Evolutionary conservation across 2,329 filamentous ascomycete species (phyloP), one percentile per base, ranked within the genome.

Genomic region (Chaetomiaceae sp.): DNA sequence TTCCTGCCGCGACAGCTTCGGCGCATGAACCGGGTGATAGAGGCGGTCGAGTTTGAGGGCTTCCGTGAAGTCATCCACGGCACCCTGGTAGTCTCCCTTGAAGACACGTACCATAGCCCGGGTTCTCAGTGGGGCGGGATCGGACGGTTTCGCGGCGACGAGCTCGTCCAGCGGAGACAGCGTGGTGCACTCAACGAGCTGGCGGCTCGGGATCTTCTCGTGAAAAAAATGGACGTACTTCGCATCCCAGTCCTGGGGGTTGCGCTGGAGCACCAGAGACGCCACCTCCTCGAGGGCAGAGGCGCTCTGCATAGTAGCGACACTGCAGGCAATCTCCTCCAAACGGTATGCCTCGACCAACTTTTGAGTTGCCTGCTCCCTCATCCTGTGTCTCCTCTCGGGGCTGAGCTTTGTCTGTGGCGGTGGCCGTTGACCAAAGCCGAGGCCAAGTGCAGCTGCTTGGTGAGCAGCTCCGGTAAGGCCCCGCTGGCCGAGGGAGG

Each of bases 221-320:
- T 92, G 87, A 67, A 95, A 95, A 70, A 92, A 93, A 65, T 93
- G 86, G n/a, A 93, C 89, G 64, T 93, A 93, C 66, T 85, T 86
- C 23, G 87, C 89, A 62, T 93, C 86, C 38, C 75, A 68, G 62
- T 90, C 83, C 44, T 75, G 66, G n/a, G 81, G 74, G 54, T 80
- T 83, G 54, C 87, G 76, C 65, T 87, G 82, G 55, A 93, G 69
- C 27, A 95, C 88, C 55, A 86, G 73, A 5, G 78, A 75, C 2
- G 85, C 87, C 3, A 93, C 85, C 52, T 89, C 85, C 60, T 93
- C 87, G 12, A 95, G 71, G 0, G 85, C 82, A 16, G 85, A 87
- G 1, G 87, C 82, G 49, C 83, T 83, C 69, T 92, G 87, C 87
- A 92, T 93, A 0, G 84, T 88, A 30, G 86, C 87, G 38, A 92